Conservation (phyloP, 441 rosid species). For the Bocquillonia castaneifolia region DNA sequence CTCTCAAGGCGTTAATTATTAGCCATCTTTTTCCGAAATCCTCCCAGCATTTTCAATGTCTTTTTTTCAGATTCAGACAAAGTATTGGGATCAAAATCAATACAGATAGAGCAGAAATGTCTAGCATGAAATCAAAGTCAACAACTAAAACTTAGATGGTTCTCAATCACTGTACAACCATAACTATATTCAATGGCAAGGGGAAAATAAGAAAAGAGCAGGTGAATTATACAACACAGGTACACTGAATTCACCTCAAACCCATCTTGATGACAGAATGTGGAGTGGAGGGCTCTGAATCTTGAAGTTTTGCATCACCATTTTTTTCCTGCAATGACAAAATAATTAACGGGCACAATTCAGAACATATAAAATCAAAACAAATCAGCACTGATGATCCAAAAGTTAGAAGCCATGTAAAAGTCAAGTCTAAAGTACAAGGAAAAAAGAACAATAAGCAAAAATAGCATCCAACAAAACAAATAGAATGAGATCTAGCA, state of each 20-base stretch:
- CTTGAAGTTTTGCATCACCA: slow-evolving; percentile 78
- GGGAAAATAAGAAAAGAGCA: background rate
- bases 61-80: background rate
- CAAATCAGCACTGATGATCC: no score
- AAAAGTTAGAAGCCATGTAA: slow-evolving; percentile 7
- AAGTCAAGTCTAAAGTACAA: no score
- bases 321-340: slow-evolving; percentile 68
- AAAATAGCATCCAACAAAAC: no score
- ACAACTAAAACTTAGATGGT: background rate
- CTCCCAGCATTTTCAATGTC: background rate
- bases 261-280: slow-evolving; percentile 77
- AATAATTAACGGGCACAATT: slow-evolving; percentile 1
- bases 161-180: background rate
- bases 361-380: slow-evolving; percentile 9
- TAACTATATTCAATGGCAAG: background rate
- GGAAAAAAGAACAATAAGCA: no score
- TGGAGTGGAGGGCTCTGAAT: slow-evolving; percentile 97
- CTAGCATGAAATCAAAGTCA: slow-evolving; percentile 7
- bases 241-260: slow-evolving; percentile 57
- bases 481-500: no score
- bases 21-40: background rate
- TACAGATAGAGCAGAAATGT: background rate
- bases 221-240: background rate
- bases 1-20: background rate
- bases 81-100: background rate